Evolutionary conservation across 73 alveolate species (phyloP), one percentile per base, ranked within the genome.

Genomic region (Paramecium octaurelia): DNA sequence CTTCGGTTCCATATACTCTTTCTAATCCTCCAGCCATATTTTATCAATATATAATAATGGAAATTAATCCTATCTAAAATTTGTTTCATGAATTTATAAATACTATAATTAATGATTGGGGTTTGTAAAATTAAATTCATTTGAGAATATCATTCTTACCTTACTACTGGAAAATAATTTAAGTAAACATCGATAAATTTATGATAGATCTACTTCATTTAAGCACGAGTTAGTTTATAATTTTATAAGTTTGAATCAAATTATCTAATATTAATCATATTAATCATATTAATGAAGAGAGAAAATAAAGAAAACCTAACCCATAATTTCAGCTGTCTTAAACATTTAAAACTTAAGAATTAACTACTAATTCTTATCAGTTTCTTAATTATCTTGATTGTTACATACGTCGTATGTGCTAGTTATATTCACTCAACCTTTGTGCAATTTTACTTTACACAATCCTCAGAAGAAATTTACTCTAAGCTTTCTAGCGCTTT

Each of bases 1-100:
- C 99, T 92, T 99, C 99, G 75, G 99, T 98, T 87, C 99, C 99
- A 93, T 96, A 98, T 43, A 98, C 97, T 92, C 98, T 93, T 27
- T 98, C 98, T 34, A 98, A 96, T 43, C 98, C 93, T 93, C 97
- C 98, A 46, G 99, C 99, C 99, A 98, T 98, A 84, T 92, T 29
- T 86, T 73, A 92, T 68, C 20, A 80, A 80, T 6, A 44, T 80
- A 73, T 27, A 64, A 54, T 54, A 54, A n/a, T 54, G 69, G 0
- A 54, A 54, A 54, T 4, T 54, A 54, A 54, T 54, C 69, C 69
- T 54, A 54, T 54, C 11, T 54, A 54, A 54, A 54, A 18, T 54
- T 54, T 16, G 1, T 18, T 54, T 18, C 5, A 54, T 1, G 11
- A 54, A 54, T 54, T 54, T 4, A 54, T 18, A 54, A 54, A 40